Evolutionary conservation across 2,329 filamentous ascomycete species (phyloP).

Genomic region (Daldinia sp.): DNA sequence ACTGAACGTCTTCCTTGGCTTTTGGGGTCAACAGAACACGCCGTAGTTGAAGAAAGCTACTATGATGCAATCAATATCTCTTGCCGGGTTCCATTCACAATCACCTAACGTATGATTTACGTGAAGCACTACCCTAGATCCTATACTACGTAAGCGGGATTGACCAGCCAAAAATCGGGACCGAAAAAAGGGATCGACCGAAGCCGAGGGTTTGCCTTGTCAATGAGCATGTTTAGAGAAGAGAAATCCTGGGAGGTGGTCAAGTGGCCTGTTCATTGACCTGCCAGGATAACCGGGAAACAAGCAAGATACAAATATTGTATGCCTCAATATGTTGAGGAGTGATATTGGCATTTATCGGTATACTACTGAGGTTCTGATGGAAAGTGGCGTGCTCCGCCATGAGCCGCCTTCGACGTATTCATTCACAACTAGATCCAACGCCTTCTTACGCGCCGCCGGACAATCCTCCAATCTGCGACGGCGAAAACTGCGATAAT

Average conservation of each 20-base stretch:
- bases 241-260: not conserved
- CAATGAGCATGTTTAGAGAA: not conserved
- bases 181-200: not conserved
- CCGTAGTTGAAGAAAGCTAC: not conserved
- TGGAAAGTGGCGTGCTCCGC: not conserved
- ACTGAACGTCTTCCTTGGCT: not conserved
- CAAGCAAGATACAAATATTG: too few species aligned
- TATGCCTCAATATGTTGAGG: not conserved
- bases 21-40: not conserved
- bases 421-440: not conserved
- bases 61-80: not conserved
- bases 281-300: not conserved
- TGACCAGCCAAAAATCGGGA: not conserved
- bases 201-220: not conserved
- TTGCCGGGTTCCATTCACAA: not conserved
- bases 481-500: not conserved
- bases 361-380: too few species aligned
- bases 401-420: too few species aligned
- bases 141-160: not conserved
- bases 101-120: not conserved
- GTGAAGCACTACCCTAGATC: not conserved
- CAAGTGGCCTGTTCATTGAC: not conserved
- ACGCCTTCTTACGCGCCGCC: conserved; percentile 13
- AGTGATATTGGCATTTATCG: not conserved
- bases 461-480: not conserved